A percentile compares a stretch with the other conserved stretches of the same genome.
phyloP scores from a whole-genome alignment of 306 rosid species.

The Fragaria iinumae region DNA sequence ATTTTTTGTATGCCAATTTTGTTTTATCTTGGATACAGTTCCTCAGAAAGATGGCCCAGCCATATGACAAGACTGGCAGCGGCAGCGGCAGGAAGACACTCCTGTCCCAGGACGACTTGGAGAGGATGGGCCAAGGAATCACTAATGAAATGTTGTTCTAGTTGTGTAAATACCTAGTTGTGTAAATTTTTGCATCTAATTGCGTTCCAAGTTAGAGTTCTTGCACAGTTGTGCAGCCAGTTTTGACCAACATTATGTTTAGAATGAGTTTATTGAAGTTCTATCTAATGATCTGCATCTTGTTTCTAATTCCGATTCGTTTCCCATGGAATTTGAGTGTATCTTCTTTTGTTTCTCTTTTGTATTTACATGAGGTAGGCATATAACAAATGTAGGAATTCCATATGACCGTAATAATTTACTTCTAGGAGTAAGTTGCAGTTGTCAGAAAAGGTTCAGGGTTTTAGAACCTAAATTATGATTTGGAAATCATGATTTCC shows the following conservation, averaged over 20 bases:
- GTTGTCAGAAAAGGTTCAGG: too few species aligned
- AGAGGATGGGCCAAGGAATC: constrained; percentile 58
- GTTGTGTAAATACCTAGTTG: constrained; percentile 1
- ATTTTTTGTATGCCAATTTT: background rate
- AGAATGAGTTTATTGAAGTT: background rate
- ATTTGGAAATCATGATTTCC: too few species aligned
- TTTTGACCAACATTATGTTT: background rate
- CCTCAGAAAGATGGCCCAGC: constrained; percentile 94
- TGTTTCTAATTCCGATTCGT: background rate
- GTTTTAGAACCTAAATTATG: too few species aligned
- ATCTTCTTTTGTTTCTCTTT: background rate
- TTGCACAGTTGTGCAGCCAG: background rate
- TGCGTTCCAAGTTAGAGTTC: background rate
- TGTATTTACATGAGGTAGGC: too few species aligned
- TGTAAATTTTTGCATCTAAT: background rate
- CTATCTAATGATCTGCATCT: background rate
- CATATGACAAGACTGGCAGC: constrained; percentile 81
- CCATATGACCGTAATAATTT: background rate
- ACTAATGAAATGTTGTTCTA: constrained; percentile 44
- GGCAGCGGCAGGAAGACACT: constrained; percentile 66
- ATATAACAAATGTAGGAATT: background rate
- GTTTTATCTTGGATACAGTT: constrained; percentile 52
- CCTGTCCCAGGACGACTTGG: constrained; percentile 76
- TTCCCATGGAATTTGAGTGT: background rate
- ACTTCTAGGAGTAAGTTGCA: too few species aligned